Evolutionary conservation across 1,284 basidiomycete species (phyloP).

Genomic region (Papiliotrema terrestris): DNA sequence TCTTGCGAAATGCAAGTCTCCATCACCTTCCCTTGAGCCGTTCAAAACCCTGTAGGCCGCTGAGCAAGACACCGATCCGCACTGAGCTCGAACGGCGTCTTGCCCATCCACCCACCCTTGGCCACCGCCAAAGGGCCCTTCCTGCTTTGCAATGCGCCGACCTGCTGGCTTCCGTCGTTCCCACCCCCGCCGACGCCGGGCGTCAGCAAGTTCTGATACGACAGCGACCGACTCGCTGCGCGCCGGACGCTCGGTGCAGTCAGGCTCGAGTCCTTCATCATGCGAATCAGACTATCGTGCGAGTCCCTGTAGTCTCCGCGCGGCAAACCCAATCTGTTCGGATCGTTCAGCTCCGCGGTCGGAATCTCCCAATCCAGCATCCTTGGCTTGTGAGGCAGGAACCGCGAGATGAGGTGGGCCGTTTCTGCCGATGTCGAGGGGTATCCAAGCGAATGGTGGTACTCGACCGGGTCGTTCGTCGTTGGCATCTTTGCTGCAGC

Average conservation of each 20-base stretch:
- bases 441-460: slow-evolving; percentile 37
- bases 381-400: slow-evolving; percentile 16
- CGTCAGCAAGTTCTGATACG: background rate
- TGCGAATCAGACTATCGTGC: slow-evolving; percentile 36
- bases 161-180: slow-evolving; percentile 3
- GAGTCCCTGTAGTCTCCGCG: slow-evolving; percentile 42
- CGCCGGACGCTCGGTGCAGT: background rate
- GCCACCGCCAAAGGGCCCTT: slow-evolving; percentile 14
- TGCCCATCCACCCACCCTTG: slow-evolving; percentile 27
- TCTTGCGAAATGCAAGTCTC: no score
- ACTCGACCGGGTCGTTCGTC: slow-evolving; percentile 36
- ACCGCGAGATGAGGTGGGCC: slow-evolving; percentile 30
- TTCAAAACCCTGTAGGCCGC: slow-evolving; percentile 16
- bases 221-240: background rate
- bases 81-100: slow-evolving; percentile 41
- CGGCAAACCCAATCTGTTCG: slow-evolving; percentile 24
- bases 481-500: slow-evolving; percentile 29
- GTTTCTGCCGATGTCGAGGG: slow-evolving; percentile 20
- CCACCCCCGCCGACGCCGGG: background rate
- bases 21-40: no score
- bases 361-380: slow-evolving; percentile 21
- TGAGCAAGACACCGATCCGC: slow-evolving; percentile 37
- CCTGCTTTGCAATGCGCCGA: slow-evolving; percentile 12
- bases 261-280: slow-evolving; percentile 22
- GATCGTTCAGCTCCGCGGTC: slow-evolving; percentile 23